phyloP scores from a whole-genome alignment of 352 stramenopile species.

The Phytophthora parvispora region DNA sequence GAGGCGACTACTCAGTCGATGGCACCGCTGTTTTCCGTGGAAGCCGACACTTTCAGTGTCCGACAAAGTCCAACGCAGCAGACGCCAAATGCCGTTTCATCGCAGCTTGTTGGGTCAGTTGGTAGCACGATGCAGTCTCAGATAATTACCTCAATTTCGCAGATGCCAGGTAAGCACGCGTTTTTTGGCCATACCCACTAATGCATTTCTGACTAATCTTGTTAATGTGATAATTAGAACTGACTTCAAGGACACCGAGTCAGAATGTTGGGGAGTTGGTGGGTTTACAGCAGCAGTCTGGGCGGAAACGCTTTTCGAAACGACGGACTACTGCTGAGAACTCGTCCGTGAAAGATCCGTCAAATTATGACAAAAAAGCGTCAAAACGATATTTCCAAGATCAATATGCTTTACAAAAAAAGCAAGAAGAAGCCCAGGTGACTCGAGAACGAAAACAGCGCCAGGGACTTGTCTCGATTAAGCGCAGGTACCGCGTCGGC shows the following conservation, averaged over 20 bases:
- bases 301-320: slow-evolving; percentile 46
- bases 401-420: slow-evolving; percentile 62
- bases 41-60: slow-evolving; percentile 60
- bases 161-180: slow-evolving; percentile 25
- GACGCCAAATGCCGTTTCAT: slow-evolving; percentile 8
- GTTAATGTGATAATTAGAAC: too few species aligned
- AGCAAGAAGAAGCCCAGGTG: slow-evolving; percentile 58
- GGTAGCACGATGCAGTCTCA: slow-evolving; percentile 56
- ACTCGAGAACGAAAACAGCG: slow-evolving; percentile 60
- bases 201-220: neutral
- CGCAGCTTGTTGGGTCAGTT: slow-evolving; percentile 10
- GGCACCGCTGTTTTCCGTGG: slow-evolving; percentile 81
- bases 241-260: too few species aligned
- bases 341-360: slow-evolving; percentile 10
- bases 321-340: slow-evolving; percentile 11
- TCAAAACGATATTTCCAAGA: slow-evolving; percentile 75
- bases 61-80: slow-evolving; percentile 5
- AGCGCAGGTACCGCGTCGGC: slow-evolving; percentile 72
- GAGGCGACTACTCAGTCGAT: slow-evolving; percentile 76
- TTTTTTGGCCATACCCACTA: too few species aligned
- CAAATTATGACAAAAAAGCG: slow-evolving; percentile 34
- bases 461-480: slow-evolving; percentile 67
- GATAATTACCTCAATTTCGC: slow-evolving; percentile 34
- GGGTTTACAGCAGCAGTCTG: slow-evolving; percentile 6
- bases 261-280: slow-evolving; percentile 11